These are phyloP conservation scores for Lithospermum erythrorhizon DNA, from an alignment of 257 asterid species.

Conservation along the genomic window DNA sequence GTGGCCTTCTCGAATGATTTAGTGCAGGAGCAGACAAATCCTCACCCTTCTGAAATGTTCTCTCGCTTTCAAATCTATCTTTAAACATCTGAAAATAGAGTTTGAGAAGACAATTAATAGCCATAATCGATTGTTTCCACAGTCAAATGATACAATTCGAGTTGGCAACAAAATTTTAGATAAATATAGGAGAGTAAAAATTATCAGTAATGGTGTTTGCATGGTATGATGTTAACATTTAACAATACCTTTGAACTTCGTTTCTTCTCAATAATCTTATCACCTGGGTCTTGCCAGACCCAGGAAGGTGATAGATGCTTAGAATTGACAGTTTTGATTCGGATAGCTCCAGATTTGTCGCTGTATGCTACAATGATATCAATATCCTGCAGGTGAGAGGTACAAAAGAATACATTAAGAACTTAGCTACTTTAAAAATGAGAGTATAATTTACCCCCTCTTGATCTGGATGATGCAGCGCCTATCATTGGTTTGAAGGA, in stretches of 20 bases:
- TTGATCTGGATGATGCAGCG: constrained; percentile 1
- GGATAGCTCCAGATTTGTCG: constrained; percentile 67
- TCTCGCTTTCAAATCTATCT: constrained; percentile 22
- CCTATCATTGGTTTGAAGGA: background rate
- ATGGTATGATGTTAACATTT: background rate
- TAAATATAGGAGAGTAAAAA: background rate
- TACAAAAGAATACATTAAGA: constrained; percentile 7
- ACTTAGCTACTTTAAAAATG: constrained; percentile 6
- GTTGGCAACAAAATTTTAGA: background rate
- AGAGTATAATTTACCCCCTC: background rate
- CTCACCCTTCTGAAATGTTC: constrained; percentile 16
- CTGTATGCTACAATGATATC: constrained; percentile 69
- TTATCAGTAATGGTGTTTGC: background rate
- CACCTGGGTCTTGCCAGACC: constrained; percentile 72
- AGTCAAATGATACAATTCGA: background rate
- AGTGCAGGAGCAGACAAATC: constrained; percentile 21
- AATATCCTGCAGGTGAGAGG: constrained; percentile 56
- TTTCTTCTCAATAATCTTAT: constrained; percentile 28
- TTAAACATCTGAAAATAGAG: constrained; percentile 32
- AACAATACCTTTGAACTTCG: constrained; percentile 33
- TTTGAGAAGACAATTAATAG: background rate
- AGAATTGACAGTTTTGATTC: constrained; percentile 51
- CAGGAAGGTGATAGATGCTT: constrained; percentile 76
- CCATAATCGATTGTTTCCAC: background rate
- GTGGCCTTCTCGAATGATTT: constrained; percentile 20